These are phyloP conservation scores for Yarrowia sp. DNA, from an alignment of 805 yeast genomes.

Conservation along the genomic window DNA sequence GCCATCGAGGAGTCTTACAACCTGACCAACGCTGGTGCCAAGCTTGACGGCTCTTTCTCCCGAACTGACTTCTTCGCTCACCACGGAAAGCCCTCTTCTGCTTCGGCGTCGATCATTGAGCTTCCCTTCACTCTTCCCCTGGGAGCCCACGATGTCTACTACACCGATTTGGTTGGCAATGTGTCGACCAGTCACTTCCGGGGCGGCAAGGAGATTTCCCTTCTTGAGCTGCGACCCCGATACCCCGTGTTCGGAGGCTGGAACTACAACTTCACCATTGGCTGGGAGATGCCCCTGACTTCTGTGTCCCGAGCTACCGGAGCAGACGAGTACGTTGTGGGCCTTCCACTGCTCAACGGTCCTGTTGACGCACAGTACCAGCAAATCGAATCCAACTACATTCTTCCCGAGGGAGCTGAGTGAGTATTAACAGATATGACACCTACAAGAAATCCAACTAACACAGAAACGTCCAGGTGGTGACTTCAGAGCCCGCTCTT, in stretches of 20 bases:
- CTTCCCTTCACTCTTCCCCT: constrained; percentile 64
- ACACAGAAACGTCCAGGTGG: constrained; percentile 34
- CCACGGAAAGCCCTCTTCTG: constrained; percentile 38
- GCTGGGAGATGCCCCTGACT: constrained; percentile 77
- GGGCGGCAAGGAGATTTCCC: constrained; percentile 46
- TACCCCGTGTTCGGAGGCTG: constrained; percentile 97
- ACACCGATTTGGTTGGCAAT: constrained; percentile 89
- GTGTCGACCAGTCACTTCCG: constrained; percentile 73
- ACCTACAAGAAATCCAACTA: not conserved
- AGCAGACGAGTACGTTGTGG: constrained; percentile 61
- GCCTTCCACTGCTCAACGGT: constrained; percentile 76
- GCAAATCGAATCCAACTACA: constrained; percentile 63
- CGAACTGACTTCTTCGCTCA: constrained; percentile 75
- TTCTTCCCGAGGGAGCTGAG: constrained; percentile 85
- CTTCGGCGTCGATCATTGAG: constrained; percentile 59
- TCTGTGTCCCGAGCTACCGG: constrained; percentile 59
- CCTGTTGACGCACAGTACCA: constrained; percentile 74
- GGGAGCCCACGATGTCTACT: constrained; percentile 70
- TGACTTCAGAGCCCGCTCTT: constrained; percentile 57
- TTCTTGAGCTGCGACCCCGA: constrained; percentile 76
- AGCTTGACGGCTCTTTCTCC: constrained; percentile 65
- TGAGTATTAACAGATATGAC: not conserved
- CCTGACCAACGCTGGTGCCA: constrained; percentile 76
- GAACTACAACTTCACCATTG: constrained; percentile 93
- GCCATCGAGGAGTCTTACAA: constrained; percentile 88